Evolutionary conservation across 495 filamentous ascomycete species (phyloP).

Genomic region (Xylaria cubensis): DNA sequence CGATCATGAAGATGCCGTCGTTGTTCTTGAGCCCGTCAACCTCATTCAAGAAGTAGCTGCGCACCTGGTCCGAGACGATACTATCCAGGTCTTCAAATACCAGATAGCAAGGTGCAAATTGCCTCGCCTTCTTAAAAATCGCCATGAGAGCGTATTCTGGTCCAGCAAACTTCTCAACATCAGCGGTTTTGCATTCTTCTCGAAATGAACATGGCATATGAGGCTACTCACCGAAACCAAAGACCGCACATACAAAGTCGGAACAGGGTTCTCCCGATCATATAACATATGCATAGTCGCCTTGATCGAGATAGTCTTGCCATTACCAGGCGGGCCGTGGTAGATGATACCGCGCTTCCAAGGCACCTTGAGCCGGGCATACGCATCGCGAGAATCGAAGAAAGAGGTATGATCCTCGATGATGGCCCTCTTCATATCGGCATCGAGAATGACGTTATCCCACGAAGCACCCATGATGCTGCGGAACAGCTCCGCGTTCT

Average conservation of each 20-base stretch:
- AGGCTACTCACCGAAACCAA: slow-evolving; percentile 41
- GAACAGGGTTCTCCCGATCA: slow-evolving; percentile 43
- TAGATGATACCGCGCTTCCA: slow-evolving; percentile 62
- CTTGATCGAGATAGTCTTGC: slow-evolving; percentile 74
- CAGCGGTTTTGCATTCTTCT: background rate
- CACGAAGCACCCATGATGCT: slow-evolving; percentile 62
- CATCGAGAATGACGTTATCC: slow-evolving; percentile 71
- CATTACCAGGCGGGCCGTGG: slow-evolving; percentile 67
- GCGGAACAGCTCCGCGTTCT: slow-evolving; percentile 63
- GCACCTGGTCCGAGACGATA: slow-evolving; percentile 58
- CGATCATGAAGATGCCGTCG: slow-evolving; percentile 71
- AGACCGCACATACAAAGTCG: slow-evolving; percentile 47
- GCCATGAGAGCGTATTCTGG: slow-evolving; percentile 52
- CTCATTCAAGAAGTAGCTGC: slow-evolving; percentile 75
- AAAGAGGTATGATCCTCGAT: slow-evolving; percentile 66
- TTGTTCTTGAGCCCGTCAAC: slow-evolving; percentile 72
- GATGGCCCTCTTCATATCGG: slow-evolving; percentile 64
- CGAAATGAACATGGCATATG: background rate
- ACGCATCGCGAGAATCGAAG: slow-evolving; percentile 61
- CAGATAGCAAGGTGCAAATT: slow-evolving; percentile 58
- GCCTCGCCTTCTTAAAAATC: slow-evolving; percentile 60
- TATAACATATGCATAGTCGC: slow-evolving; percentile 67
- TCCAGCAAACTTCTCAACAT: slow-evolving; percentile 39
- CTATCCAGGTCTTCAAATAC: slow-evolving; percentile 65
- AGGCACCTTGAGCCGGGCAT: slow-evolving; percentile 64